Evolutionary conservation across 2,329 filamentous ascomycete species (phyloP).

Genomic region (Penicillium sp.): DNA sequence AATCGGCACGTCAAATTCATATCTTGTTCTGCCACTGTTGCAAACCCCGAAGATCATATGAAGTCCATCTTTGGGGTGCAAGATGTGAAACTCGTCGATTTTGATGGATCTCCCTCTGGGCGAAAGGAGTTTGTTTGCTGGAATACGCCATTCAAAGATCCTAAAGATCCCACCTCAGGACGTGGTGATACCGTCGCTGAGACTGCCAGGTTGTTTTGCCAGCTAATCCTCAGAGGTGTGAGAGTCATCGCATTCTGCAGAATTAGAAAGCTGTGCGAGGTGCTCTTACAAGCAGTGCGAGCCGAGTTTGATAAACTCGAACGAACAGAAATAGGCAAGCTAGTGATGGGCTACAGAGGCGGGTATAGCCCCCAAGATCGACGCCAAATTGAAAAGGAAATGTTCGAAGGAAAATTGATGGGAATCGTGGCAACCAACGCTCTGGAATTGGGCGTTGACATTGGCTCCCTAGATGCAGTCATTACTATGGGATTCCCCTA

Average conservation of each 20-base stretch:
- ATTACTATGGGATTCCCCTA: constrained; percentile 94
- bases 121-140: constrained; percentile 95
- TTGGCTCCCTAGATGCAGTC: constrained; percentile 89
- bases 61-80: constrained; percentile 88
- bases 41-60: constrained; percentile 90
- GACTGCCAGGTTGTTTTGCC: constrained; percentile 85
- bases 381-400: constrained; percentile 83
- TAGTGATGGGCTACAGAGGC: constrained; percentile 93
- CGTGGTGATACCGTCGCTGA: constrained; percentile 79
- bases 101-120: constrained; percentile 88
- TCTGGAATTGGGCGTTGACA: constrained; percentile 90
- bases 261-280: constrained; percentile 84
- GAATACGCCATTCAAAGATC: constrained; percentile 95
- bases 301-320: constrained; percentile 72
- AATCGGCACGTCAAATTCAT: constrained; percentile 86
- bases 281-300: constrained; percentile 75
- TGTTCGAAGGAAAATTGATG: constrained; percentile 93
- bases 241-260: constrained; percentile 91
- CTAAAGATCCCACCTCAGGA: constrained; percentile 79
- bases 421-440: constrained; percentile 94
- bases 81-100: constrained; percentile 77
- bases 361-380: constrained; percentile 92
- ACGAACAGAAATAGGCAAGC: constrained; percentile 68
- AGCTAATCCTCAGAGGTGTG: constrained; percentile 82
- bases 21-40: constrained; percentile 93